Conservation (phyloP, 805 yeast genomes). For the Candida montana region DNA sequence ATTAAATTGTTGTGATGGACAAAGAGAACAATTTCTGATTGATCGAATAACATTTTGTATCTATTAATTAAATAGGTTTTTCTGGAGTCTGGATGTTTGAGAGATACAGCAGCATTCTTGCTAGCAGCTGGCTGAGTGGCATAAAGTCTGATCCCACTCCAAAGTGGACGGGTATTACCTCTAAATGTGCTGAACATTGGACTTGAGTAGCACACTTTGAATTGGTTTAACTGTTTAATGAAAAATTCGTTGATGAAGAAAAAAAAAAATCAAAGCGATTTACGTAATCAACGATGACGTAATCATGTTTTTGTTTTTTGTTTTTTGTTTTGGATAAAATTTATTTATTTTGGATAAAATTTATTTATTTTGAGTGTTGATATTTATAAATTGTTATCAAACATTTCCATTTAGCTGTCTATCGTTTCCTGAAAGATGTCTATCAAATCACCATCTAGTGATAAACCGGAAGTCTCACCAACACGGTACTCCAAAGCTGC, state of each 20-base stretch:
- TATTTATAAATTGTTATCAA: too few relatives aligned
- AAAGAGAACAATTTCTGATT: conserved; percentile 65
- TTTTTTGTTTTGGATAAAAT: not conserved
- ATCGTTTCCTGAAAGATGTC: too few relatives aligned
- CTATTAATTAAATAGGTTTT: conserved; percentile 82
- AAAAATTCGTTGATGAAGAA: conserved; percentile 3
- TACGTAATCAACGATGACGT: not conserved
- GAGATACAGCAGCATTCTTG: conserved; percentile 16
- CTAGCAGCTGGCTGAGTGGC: conserved; percentile 10
- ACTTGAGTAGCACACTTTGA: too few relatives aligned
- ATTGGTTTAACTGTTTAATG: too few relatives aligned
- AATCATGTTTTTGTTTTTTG: not conserved
- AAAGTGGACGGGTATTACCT: conserved; percentile 1
- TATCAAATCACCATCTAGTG: not conserved
- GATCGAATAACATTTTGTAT: conserved; percentile 66
- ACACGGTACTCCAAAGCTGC: conserved; percentile 22
- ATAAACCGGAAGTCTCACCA: conserved; percentile 23
- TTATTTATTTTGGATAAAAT: too few relatives aligned
- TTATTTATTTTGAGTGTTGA: too few relatives aligned
- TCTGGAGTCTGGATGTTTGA: conserved; percentile 64
- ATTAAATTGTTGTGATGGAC: conserved; percentile 81
- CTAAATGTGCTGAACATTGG: conserved; percentile 7
- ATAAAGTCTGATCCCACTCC: conserved; percentile 15
- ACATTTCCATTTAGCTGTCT: too few relatives aligned
- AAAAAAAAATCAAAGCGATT: conserved; percentile 3